Base-by-base conservation (phyloP, 2,329 filamentous ascomycete species). In the Xylogone sp. region DNA sequence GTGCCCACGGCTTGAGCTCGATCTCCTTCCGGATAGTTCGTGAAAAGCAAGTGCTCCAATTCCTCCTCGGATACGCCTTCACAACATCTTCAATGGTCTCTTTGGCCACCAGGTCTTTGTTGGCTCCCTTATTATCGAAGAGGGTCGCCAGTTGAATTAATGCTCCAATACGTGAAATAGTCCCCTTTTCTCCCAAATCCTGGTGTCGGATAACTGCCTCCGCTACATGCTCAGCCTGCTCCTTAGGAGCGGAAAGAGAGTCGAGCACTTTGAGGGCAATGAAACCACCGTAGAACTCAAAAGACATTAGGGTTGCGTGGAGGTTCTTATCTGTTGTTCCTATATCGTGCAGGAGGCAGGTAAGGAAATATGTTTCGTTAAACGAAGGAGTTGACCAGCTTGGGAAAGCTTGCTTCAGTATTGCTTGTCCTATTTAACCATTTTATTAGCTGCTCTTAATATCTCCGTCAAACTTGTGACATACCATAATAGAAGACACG, bases 201-300 rank as follows among this genome's bases (percentile, higher is more conserved):
- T 81, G 72, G 69, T 92, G 87, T 1, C 87, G 76, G 57, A 90
- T 84, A 54, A 91, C 84, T 9, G 85, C 81, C 63, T 91, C 87
- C 12, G 76, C 75, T 1, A 90, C 84, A 45, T 78, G 79, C 64
- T 90, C 86, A 1, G 84, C 83, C 65, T 89, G 84, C 19, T 78
- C 72, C 6, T 67, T 66, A 0, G 77, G 67, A 0, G 79, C 76
- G n/a, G n/a, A n/a, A n/a, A n/a, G n/a, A n/a, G n/a, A n/a, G n/a
- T n/a, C n/a, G n/a, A n/a, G n/a, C n/a, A n/a, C n/a, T n/a, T 81
- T 65, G 3, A 86, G 70, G 0, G 84, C 83, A n/a, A 83, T 68
- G 43, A 84, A 67, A 0, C 76, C 86, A 29, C 86, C 86, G 59
- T 81, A 81, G 60, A 87, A 87, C 59, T 91, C 87, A 62, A 90